A percentile compares a stretch with the other conserved stretches of the same genome.
Conservation (phyloP, 495 filamentous ascomycete species). For the Aspergillus saccharolyticus region DNA sequence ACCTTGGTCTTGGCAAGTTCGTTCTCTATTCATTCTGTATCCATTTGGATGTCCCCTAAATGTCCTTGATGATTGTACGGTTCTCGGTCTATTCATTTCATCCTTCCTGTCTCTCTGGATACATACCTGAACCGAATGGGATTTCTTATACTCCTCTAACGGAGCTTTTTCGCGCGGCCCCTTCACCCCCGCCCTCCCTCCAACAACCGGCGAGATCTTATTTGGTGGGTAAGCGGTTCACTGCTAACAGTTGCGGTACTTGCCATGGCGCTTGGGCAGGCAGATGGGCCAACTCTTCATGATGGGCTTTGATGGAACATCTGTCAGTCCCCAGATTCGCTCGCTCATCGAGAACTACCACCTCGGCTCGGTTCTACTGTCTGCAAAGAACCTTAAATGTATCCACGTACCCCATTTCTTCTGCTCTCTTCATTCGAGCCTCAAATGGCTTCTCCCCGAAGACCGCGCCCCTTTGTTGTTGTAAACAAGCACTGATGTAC, state of each 20-base stretch:
- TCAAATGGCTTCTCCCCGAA: neutral
- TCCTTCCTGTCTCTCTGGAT: neutral
- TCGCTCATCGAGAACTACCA: conserved; percentile 81
- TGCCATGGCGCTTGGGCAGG: conserved; percentile 29
- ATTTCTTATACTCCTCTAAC: neutral
- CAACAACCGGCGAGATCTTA: too few species aligned
- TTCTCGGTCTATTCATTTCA: neutral
- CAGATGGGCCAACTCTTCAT: conserved; percentile 87
- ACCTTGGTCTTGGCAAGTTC: conserved; percentile 16
- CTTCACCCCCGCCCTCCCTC: too few species aligned
- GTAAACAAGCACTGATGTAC: conserved; percentile 17
- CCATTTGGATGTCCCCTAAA: conserved; percentile 1
- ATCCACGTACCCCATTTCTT: conserved; percentile 16
- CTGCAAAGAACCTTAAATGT: conserved; percentile 92
- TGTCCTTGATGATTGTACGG: neutral
- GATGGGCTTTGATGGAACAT: conserved; percentile 92
- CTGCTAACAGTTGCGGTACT: conserved; percentile 36
- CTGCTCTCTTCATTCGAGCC: conserved; percentile 1
- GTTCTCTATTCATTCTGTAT: conserved; percentile 1
- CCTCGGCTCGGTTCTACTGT: conserved; percentile 75
- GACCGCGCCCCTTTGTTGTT: neutral
- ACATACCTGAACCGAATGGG: neutral
- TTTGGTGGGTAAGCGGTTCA: conserved; percentile 1
- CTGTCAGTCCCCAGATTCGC: conserved; percentile 79
- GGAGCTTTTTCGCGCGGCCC: conserved; percentile 7